Evolutionary conservation across 208 protist species (phyloP).

Genomic region (Leishmania major): DNA sequence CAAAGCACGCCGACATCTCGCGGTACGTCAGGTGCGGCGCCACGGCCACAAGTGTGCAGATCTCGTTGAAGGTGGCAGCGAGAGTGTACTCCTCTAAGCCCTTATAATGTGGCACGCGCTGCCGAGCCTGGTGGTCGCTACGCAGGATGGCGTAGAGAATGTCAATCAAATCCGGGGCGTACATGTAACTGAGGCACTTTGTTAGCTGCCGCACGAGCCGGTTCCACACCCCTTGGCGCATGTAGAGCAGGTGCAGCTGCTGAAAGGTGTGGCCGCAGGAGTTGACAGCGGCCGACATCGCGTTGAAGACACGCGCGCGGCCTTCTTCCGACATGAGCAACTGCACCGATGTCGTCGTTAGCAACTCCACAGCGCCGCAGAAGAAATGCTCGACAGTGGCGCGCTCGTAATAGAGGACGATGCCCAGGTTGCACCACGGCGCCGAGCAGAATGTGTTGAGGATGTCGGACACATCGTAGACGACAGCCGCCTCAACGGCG

Average conservation of each 20-base stretch:
- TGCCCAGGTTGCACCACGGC: constrained; percentile 81
- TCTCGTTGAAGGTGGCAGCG: constrained; percentile 61
- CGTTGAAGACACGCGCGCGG: constrained; percentile 55
- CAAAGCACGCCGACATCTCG: constrained; percentile 61
- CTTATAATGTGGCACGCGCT: constrained; percentile 30
- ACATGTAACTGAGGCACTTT: constrained; percentile 62
- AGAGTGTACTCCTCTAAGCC: constrained; percentile 34
- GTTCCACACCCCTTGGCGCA: constrained; percentile 60
- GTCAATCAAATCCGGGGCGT: constrained; percentile 50
- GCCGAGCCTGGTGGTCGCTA: constrained; percentile 28
- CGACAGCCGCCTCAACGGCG: constrained; percentile 40
- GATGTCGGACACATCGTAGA: constrained; percentile 77
- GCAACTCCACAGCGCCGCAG: constrained; percentile 55
- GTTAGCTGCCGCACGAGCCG: constrained; percentile 58
- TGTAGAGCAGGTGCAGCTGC: constrained; percentile 43
- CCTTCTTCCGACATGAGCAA: constrained; percentile 64
- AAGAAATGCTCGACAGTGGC: constrained; percentile 60
- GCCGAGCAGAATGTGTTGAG: constrained; percentile 62
- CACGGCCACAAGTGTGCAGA: constrained; percentile 57
- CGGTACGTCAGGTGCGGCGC: constrained; percentile 44
- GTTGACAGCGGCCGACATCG: constrained; percentile 52
- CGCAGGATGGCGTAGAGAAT: constrained; percentile 62
- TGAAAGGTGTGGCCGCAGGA: constrained; percentile 41
- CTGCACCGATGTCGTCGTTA: constrained; percentile 60
- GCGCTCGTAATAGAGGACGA: constrained; percentile 76